Evolutionary conservation across 495 filamentous ascomycete species (phyloP).

Genomic region (Amniculicola lignicola): DNA sequence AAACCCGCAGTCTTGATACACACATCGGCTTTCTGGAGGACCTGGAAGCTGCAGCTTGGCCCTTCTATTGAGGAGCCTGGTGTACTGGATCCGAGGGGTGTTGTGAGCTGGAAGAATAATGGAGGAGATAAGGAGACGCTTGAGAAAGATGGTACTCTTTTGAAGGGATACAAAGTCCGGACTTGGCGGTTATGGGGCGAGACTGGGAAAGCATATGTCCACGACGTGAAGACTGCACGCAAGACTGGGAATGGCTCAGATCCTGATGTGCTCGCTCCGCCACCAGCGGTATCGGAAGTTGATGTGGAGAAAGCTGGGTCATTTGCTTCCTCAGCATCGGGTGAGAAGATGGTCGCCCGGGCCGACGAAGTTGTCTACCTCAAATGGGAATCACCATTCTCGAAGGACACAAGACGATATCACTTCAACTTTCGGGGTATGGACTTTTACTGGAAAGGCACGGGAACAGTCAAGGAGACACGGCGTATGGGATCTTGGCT

Average conservation of each 20-base stretch:
- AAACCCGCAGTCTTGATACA: conserved; percentile 24
- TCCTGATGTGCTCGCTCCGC: conserved; percentile 11
- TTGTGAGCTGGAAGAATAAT: conserved; percentile 24
- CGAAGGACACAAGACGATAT: conserved; percentile 14
- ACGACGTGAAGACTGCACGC: conserved; percentile 10
- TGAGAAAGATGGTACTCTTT: conserved; percentile 14
- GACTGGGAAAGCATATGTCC: conserved; percentile 25
- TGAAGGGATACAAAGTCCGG: conserved; percentile 32
- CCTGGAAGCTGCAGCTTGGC: conserved; percentile 30
- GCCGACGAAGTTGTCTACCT: conserved; percentile 32
- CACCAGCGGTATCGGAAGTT: background rate
- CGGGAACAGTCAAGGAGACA: conserved; percentile 14
- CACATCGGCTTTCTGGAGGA: conserved; percentile 20
- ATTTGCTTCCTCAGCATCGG: background rate
- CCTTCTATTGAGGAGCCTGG: conserved; percentile 14
- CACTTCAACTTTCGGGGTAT: conserved; percentile 22
- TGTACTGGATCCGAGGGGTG: conserved; percentile 31
- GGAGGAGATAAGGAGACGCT: conserved; percentile 10
- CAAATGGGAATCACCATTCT: conserved; percentile 28
- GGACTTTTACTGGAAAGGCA: conserved; percentile 33
- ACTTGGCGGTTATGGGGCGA: conserved; percentile 34
- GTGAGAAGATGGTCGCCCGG: background rate
- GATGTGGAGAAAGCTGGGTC: background rate
- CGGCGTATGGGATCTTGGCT: conserved; percentile 11
- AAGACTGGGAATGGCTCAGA: conserved; percentile 15